Percentiles rank a stretch among this genome's conserved stretches.
Conservation (phyloP, 805 yeast genomes). For the Saccharomyces paradoxus region DNA sequence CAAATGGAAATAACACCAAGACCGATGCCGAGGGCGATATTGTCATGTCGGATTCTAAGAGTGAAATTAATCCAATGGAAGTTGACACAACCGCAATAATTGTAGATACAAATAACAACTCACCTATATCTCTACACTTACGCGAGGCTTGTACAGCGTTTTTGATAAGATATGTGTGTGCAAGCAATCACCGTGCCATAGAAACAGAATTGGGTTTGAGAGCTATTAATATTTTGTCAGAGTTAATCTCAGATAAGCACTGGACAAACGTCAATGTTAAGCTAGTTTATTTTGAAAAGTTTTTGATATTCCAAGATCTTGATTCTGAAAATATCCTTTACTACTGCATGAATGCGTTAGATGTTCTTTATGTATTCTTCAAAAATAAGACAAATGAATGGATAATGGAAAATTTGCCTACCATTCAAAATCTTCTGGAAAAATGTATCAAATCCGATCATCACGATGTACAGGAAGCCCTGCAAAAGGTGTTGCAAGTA, state of each 20-base stretch:
- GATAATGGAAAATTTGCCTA: slow-evolving; percentile 64
- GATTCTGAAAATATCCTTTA: slow-evolving; percentile 61
- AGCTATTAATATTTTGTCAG: slow-evolving; percentile 70
- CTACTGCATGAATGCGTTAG: slow-evolving; percentile 82
- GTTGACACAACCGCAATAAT: slow-evolving; percentile 30
- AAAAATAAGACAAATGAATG: slow-evolving; percentile 70
- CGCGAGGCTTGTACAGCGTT: slow-evolving; percentile 87
- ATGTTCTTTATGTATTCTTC: slow-evolving; percentile 75
- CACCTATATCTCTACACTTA: slow-evolving; percentile 59
- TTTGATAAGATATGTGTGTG: slow-evolving; percentile 78
- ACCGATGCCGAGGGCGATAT: slow-evolving; percentile 21
- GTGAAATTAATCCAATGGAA: background rate
- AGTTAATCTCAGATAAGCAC: slow-evolving; percentile 57
- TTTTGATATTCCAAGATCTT: slow-evolving; percentile 69
- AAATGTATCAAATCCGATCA: slow-evolving; percentile 76
- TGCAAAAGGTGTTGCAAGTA: slow-evolving; percentile 65
- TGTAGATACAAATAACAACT: background rate
- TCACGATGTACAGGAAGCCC: slow-evolving; percentile 77
- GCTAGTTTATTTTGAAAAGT: slow-evolving; percentile 79
- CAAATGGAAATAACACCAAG: slow-evolving; percentile 5
- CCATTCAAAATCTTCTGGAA: slow-evolving; percentile 66
- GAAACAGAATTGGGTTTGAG: slow-evolving; percentile 76
- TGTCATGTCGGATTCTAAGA: slow-evolving; percentile 15
- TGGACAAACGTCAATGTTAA: slow-evolving; percentile 92
- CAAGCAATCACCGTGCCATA: slow-evolving; percentile 74